Base-by-base conservation (phyloP, 2,329 filamentous ascomycete genomes). In the Fusarium keratoplasticum region DNA sequence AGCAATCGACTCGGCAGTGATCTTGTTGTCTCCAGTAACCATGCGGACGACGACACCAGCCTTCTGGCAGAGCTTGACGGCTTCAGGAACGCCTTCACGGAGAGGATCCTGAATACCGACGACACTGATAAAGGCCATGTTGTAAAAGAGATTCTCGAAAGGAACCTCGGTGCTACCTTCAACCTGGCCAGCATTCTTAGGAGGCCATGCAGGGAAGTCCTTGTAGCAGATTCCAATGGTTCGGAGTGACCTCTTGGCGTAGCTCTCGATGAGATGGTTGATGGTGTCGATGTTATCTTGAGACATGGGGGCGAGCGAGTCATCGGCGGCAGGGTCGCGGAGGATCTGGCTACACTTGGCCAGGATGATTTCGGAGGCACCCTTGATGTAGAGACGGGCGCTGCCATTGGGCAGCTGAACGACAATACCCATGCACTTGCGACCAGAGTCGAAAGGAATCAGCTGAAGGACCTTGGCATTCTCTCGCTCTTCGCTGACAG, bases 131-230 rank as follows among this genome's bases (percentile, higher is more conserved):
- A 94, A 90, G 16, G 86, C 85, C 92, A 94, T 93, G 63, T 91
- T 86, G 57, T 87, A 85, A 81, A 93, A 93, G 18, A 94, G 82
- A 62, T 91, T 87, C 54, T 93, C 91, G 72, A 94, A 93, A 10
- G 86, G 83, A n/a, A 91, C 87, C 65, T 92, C 89, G 76, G 87
- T 87, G 80, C 92, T 87, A 27, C 85, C 86, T 47, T 89, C 88
- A n/a, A 82, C 81, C 6, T 84, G 86, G 58, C 85, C 89, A 18
- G 88, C 89, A 57, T 88, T 87, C 69, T 86, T 89, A 6, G 95
- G 95, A 35, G 95, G 95, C 95, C 95, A 98, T 62, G 89, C 89
- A 27, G 94, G 89, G 75, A 96, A 97, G 77, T 98, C 95, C 65
- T 91, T 92, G 83, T 95, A 97, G 62, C 95, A 87, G 72, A 97